Conservation (phyloP, 306 rosid genomes). For the Begonia loranthoides region DNA sequence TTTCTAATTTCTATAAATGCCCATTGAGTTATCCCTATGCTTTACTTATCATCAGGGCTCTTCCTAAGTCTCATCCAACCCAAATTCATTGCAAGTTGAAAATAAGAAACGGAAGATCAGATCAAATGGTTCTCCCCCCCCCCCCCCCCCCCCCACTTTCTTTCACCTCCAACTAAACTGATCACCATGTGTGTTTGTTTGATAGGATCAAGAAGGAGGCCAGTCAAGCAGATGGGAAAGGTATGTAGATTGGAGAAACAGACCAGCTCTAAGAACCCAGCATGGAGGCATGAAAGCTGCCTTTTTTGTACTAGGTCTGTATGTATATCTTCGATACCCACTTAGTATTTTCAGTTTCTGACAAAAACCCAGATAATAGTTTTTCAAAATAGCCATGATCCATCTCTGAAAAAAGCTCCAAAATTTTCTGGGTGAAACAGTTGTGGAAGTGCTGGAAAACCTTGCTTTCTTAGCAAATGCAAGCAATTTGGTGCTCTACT, state of each 20-base stretch:
- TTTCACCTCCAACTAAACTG: neutral
- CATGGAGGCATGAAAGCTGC: constrained; percentile 96
- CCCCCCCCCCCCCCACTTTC: constrained; percentile 1
- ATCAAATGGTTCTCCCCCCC: constrained; percentile 24
- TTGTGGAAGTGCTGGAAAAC: constrained; percentile 80
- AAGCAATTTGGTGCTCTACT: constrained; percentile 73
- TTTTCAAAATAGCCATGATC: neutral
- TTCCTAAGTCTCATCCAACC: constrained; percentile 13
- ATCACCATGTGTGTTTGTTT: neutral
- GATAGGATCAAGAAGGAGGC: constrained; percentile 30
- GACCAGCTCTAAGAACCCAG: constrained; percentile 47
- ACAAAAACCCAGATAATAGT: neutral
- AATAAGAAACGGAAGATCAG: constrained; percentile 4
- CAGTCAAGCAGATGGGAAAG: constrained; percentile 62
- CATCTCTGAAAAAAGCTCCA: neutral
- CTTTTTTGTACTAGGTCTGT: constrained; percentile 66
- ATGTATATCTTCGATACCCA: neutral
- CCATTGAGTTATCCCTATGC: neutral
- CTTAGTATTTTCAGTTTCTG: neutral
- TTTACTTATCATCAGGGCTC: neutral
- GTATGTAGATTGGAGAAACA: constrained; percentile 73
- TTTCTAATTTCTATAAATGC: neutral
- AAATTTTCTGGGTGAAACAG: constrained; percentile 14
- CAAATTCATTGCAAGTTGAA: constrained; percentile 12
- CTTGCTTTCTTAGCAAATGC: constrained; percentile 87